Percentiles rank a stretch among this genome's conserved stretches.
Evolutionary conservation across 768 basidiomycete species (phyloP).

Genomic region (Mycena olivaceomarginata): DNA sequence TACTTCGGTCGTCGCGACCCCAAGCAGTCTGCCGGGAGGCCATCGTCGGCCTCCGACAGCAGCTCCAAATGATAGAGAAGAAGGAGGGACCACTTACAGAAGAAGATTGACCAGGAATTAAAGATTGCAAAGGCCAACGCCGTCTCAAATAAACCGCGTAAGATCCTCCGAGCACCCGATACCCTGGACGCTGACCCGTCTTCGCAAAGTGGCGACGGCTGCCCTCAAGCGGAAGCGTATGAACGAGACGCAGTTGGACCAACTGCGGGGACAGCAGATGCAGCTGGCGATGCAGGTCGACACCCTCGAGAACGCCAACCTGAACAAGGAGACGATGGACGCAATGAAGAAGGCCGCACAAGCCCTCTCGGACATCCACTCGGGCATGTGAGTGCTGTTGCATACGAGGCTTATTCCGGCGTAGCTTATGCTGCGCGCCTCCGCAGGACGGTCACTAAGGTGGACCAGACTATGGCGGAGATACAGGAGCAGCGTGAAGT

Average conservation of each 20-base stretch:
- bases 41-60: conserved; percentile 94
- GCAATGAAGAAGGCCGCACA: conserved; percentile 98
- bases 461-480: conserved; percentile 91
- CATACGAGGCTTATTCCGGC: neutral
- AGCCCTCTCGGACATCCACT: conserved; percentile 93
- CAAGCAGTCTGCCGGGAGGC: conserved; percentile 93
- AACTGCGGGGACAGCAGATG: conserved; percentile 88
- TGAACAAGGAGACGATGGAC: conserved; percentile 97
- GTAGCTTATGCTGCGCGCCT: conserved; percentile 7
- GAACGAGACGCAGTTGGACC: conserved; percentile 90
- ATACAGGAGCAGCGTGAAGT: conserved; percentile 95
- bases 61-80: conserved; percentile 98
- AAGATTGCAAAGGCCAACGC: conserved; percentile 96
- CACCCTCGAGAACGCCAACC: conserved; percentile 97
- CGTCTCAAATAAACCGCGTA: conserved; percentile 94
- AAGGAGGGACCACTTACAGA: conserved; percentile 97
- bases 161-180: conserved; percentile 55
- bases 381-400: conserved; percentile 81
- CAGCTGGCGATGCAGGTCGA: conserved; percentile 98
- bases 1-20: conserved; percentile 93
- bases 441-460: conserved; percentile 87
- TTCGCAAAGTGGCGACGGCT: conserved; percentile 79
- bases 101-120: conserved; percentile 96
- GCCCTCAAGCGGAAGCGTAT: conserved; percentile 96
- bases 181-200: conserved; percentile 19